Evolutionary conservation across 2,329 filamentous ascomycete genomes (phyloP).

Genomic region (Cercospora beticola): DNA sequence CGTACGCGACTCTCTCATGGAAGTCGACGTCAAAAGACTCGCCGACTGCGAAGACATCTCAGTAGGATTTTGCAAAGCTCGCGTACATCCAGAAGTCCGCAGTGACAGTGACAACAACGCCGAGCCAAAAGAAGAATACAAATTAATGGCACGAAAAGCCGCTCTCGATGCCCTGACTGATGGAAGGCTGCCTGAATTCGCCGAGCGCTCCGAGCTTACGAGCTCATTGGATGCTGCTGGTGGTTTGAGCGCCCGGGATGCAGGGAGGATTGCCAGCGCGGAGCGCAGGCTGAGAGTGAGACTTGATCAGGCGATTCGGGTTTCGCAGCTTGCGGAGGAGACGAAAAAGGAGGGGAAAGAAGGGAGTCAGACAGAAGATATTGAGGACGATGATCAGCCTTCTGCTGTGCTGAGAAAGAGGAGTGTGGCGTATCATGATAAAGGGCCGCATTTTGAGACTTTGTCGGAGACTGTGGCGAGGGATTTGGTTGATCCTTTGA

Average conservation of each 20-base stretch:
- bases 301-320: background rate
- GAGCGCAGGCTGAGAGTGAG: constrained; percentile 3
- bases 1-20: background rate
- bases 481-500: background rate
- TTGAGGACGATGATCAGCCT: background rate
- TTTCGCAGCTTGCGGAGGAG: background rate
- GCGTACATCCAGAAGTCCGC: background rate
- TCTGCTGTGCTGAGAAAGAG: background rate
- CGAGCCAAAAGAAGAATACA: background rate
- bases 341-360: background rate
- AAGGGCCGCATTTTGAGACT: background rate
- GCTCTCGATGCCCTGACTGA: background rate
- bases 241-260: constrained; percentile 4
- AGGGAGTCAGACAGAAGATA: background rate
- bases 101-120: background rate
- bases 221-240: constrained; percentile 11
- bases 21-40: background rate
- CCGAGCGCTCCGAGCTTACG: constrained; percentile 11
- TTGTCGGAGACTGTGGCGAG: background rate
- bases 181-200: background rate
- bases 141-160: background rate
- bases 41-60: background rate
- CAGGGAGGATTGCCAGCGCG: background rate
- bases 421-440: background rate
- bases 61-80: background rate